Percentiles rank a stretch among this genome's conserved stretches.
phyloP scores from a whole-genome alignment of 108 stramenopile species.

The Skeletonema potamos region DNA sequence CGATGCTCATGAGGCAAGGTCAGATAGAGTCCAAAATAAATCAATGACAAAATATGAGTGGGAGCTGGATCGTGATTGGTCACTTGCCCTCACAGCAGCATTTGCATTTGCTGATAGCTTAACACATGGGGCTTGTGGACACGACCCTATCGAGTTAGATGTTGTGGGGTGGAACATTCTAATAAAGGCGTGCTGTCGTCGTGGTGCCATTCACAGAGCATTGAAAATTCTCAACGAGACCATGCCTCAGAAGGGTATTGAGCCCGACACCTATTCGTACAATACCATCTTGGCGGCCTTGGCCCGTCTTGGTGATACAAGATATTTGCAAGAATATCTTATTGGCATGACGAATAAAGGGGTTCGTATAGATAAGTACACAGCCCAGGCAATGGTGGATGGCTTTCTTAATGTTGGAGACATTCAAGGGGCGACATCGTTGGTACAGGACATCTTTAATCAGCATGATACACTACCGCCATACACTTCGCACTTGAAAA shows the following conservation, averaged over 20 bases:
- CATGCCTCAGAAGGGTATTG: conserved; percentile 63
- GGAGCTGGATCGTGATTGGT: conserved; percentile 74
- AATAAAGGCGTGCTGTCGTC: conserved; percentile 80
- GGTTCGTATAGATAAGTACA: conserved; percentile 59
- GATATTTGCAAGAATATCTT: conserved; percentile 64
- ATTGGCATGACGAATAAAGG: conserved; percentile 61
- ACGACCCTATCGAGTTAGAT: conserved; percentile 73
- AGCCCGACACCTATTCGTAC: conserved; percentile 73
- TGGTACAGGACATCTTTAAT: conserved; percentile 77
- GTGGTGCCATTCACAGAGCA: conserved; percentile 83
- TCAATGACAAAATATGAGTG: conserved; percentile 64
- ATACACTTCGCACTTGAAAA: conserved; percentile 85
- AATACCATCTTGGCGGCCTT: conserved; percentile 69
- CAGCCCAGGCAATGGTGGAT: conserved; percentile 68
- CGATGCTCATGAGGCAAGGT: background rate
- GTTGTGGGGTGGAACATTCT: conserved; percentile 64
- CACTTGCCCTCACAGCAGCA: conserved; percentile 68
- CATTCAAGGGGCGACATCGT: conserved; percentile 55
- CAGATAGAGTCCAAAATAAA: conserved; percentile 13
- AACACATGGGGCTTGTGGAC: conserved; percentile 88
- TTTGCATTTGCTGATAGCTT: conserved; percentile 86
- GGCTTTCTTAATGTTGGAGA: conserved; percentile 79
- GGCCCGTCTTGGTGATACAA: conserved; percentile 58
- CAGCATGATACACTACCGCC: conserved; percentile 80
- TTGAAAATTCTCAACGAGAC: conserved; percentile 71